Base-by-base conservation (phyloP, 768 basidiomycete species). In the Boletus insuetus region DNA sequence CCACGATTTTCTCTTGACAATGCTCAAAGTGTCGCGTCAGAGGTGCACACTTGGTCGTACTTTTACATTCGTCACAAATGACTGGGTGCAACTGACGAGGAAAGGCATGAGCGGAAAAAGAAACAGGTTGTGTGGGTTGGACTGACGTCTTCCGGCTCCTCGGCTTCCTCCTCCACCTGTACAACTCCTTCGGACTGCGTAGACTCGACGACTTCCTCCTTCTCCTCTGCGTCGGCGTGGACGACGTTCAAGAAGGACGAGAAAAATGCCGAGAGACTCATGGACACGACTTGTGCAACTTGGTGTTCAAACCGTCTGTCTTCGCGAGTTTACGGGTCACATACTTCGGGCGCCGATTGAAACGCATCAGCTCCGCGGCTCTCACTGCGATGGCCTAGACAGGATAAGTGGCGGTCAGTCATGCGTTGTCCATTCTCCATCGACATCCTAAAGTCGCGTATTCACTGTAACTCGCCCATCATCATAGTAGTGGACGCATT, bases 1-100 rank as follows among this genome's bases (percentile, higher is more conserved):
- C 79, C 55, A 83, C 73, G 45, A 97, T 86, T 75, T 92, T 94
- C 73, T 94, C 89, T 69, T 90, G 82, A 73, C 94, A 96, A 67
- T 94, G 90, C 55, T 87, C 81, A 72, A 95, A 96, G 75, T 96
- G 94, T 66, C 88, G 83, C 38, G 86, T 77, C 53, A 86, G 70
- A 37, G 83, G 73, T 38, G 80, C 82, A 61, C 94, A 95, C 60
- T 86, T 82, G 4, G 79, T 63, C 32, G 82, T 74, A 58, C 79
- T 70, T 65, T 87, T 79, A 73, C 90, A 93, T 62, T 91, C 87
- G 42, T 91, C 90, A 52, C 86, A 81, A 55, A 96, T 73, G 37
- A 68, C 71, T 26, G 92, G 91, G 29, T 88, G 82, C 22, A 77
- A 43, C 93, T 96, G 58, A 41, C 46, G 2, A 55, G 14, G 10